Base-by-base conservation (phyloP, 129 eudicot species). In the Oenanthe sinensis region DNA sequence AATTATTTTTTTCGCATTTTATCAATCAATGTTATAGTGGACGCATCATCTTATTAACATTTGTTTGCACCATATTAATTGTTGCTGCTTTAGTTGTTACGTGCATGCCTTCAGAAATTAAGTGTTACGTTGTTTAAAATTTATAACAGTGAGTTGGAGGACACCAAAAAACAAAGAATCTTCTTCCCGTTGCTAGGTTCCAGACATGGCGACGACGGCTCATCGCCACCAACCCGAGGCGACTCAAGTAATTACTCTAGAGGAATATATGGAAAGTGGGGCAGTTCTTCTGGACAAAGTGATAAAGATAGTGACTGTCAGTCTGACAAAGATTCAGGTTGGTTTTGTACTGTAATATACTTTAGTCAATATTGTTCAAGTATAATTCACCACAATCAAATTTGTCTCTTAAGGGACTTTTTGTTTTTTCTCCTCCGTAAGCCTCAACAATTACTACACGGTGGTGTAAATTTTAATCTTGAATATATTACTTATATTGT, bases 191-290 rank as follows among this genome's bases (percentile, higher is more conserved):
- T 80, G 65, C 97, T 85, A 75, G 89, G 97, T 55, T 89, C 82
- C 77, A 90, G 90, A 68, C 91, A 92, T 75, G 85, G 65, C 39
- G 98, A 94, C 43, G 85, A 91, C 79, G 73, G 96, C 79, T 90
- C 96, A 48, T 95, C 98, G 24, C 94, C 96, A 15, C 97, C 96
- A 46, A 86, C 92, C 72, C 83, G 88, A 77, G 97, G 96, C 43
- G 98, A 91, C 74, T 82, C 91, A 10, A 82, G 86, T 82, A 86
- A 47, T 75, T 84, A 72, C 79, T 82, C 94, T 69, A 84, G 92
- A 48, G 90, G 93, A 83, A 81, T 30, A 22, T 75, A 86, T 63
- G 97, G 90, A 77, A 89, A 89, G 80, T 88, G 98, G 98, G 98
- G 90, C 60, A 89, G 79, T 50, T 84, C 93, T 48, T 88, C 96